Evolutionary conservation across 164 flowering plant genomes (phyloP).

Genomic region (Cinnamomum chago): DNA sequence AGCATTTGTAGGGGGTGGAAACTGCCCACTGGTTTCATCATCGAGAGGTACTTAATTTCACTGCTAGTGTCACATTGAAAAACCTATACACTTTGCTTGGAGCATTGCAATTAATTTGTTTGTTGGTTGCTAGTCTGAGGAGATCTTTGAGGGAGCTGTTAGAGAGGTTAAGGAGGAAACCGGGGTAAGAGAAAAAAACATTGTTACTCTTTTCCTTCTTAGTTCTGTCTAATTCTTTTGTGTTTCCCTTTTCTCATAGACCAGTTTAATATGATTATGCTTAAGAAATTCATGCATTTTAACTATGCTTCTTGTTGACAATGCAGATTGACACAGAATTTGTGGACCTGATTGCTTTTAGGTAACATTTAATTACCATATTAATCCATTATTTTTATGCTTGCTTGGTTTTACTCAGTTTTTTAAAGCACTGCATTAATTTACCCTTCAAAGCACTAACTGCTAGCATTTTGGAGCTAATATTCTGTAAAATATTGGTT

Average conservation of each 20-base stretch:
- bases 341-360: slow-evolving; percentile 83
- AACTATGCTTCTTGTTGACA: neutral
- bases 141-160: slow-evolving; percentile 73
- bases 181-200: slow-evolving; percentile 54
- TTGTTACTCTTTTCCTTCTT: neutral
- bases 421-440: neutral
- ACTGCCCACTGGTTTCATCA: slow-evolving; percentile 84
- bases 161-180: slow-evolving; percentile 96
- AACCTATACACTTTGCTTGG: neutral
- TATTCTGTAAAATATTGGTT: slow-evolving; percentile 10
- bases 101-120: neutral
- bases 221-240: neutral
- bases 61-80: too few species aligned
- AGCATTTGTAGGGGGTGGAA: slow-evolving; percentile 58
- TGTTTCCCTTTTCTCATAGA: neutral
- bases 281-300: neutral
- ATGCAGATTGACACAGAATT: slow-evolving; percentile 84
- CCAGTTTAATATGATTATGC: neutral
- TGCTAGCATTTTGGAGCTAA: neutral
- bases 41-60: slow-evolving; percentile 45
- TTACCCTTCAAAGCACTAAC: neutral
- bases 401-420: neutral
- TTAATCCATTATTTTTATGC: neutral
- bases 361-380: slow-evolving; percentile 35
- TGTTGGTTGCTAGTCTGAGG: slow-evolving; percentile 54